Base-by-base conservation (phyloP, 202 grass and related monocot species). In the Cymbopogon flexuosus region DNA sequence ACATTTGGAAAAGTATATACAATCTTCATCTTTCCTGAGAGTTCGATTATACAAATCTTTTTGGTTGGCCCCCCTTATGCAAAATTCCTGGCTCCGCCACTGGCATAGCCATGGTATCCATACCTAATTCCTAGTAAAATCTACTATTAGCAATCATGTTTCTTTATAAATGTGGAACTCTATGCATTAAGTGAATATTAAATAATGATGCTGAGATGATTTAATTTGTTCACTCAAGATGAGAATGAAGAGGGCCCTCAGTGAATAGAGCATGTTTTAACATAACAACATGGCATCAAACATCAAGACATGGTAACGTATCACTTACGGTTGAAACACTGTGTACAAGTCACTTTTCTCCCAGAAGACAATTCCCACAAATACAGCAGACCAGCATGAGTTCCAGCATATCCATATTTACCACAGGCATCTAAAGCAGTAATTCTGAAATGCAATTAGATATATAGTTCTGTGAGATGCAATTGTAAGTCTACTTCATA, bases 321-420 rank as follows among this genome's bases (percentile, higher is more conserved):
- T 62, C 42, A 90, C 91, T 89, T 90, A 97, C 94, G 9, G 19
- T 90, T 79, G 66, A 92, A 90, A 75, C 83, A 90, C 33, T 79
- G 46, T 60, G 82, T 82, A 58, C 57, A 59, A 47, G 84, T 79
- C 62, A 90, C 49, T 62, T 87, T 90, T 84, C 58, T 94, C 39
- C 94, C 91, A 75, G 91, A 89, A 78, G 84, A 81, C 57, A 97
- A 68, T 68, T 97, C 94, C 94, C 91, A 97, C 70, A 80, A 81
- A 66, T 90, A 97, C 56, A 92, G 74, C 14, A 89, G 65, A 84
- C 94, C 94, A 68, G 77, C 85, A 89, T 63, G 75, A 46, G 94
- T 94, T 72, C 94, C 94, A 86, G 85, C 78, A 79, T 94, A 80
- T 60, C 91, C 94, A 86, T 85, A 78, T 65, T 89, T 87, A 65